Evolutionary conservation across 139 green algal genomes (phyloP).

Genomic region (Chlorella sp.): DNA sequence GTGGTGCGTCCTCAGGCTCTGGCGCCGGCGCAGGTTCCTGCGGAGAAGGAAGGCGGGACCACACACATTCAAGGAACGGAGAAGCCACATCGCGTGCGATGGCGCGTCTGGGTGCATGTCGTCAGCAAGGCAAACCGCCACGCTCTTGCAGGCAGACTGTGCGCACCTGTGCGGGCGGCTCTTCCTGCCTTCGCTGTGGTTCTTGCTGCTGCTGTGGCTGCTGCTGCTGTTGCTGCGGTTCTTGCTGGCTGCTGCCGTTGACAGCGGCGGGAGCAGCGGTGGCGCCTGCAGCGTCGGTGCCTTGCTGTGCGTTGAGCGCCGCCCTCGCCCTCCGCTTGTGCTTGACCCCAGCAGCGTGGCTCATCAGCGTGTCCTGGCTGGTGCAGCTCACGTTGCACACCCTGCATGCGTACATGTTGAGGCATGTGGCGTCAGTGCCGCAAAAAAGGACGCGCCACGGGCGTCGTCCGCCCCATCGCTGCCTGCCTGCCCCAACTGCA

Average conservation of each 20-base stretch:
- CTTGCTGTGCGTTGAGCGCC: slow-evolving; percentile 28
- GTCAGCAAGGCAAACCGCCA: not conserved
- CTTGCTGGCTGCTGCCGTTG: not conserved
- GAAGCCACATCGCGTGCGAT: not conserved
- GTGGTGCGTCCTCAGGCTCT: not conserved
- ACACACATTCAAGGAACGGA: no score
- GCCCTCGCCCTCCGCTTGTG: slow-evolving; percentile 59
- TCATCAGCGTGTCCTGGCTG: slow-evolving; percentile 72
- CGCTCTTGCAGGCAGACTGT: not conserved
- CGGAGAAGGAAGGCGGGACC: no score
- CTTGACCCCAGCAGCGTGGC: slow-evolving; percentile 77
- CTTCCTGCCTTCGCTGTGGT: not conserved
- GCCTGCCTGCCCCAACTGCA: not conserved
- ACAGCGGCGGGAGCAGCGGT: not conserved
- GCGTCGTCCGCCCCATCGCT: no score
- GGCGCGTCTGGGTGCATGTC: not conserved
- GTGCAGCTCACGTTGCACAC: slow-evolving; percentile 88
- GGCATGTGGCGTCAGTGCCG: no score
- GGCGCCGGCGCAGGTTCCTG: not conserved
- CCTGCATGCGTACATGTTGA: no score
- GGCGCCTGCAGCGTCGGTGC: no score
- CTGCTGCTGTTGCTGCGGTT: slow-evolving; percentile 11
- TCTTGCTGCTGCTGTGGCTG: not conserved
- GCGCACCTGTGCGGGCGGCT: not conserved
- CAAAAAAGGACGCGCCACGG: no score